Base-by-base conservation (phyloP, 441 rosid genomes). In the Pelargonium australe region DNA sequence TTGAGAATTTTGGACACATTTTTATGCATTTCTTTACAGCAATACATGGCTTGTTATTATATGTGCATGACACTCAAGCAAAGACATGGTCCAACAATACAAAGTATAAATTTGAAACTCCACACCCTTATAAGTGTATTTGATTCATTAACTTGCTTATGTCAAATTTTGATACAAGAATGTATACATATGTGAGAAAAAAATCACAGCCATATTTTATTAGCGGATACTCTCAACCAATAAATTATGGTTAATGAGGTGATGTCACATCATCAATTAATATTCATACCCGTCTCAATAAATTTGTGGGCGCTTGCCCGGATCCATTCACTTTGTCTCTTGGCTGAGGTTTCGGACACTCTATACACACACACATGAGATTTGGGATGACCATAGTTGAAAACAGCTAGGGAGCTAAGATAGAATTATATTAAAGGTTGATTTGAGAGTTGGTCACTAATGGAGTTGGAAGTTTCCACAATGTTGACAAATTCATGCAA, bases 1-100 rank as follows among this genome's bases (percentile, higher is more conserved):
- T 68, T 70, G 67, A 71, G 76, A 76, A 73, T 71, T 63, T 76
- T 70, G 70, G 75, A 69, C 51, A 65, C 82, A 73, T 72, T 75
- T 64, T 57, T 25, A 75, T 43, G 51, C 45, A 58, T 43, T 28
- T 60, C 68, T 62, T 20, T 44, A 63, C 45, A 43, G 45, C 45
- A 43, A 43, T 43, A 43, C 45, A 43, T 43, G 45, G 9, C n/a
- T n/a, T n/a, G n/a, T n/a, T n/a, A n/a, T n/a, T n/a, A n/a, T n/a
- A n/a, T n/a, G n/a, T n/a, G n/a, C n/a, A n/a, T n/a, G n/a, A n/a
- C n/a, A n/a, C n/a, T n/a, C n/a, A n/a, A n/a, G n/a, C n/a, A n/a
- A n/a, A n/a, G n/a, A n/a, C n/a, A n/a, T n/a, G n/a, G n/a, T n/a
- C n/a, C n/a, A n/a, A n/a, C n/a, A n/a, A n/a, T n/a, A n/a, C n/a